A percentile compares a stretch with the other conserved stretches of the same genome.
Evolutionary conservation across 768 basidiomycete genomes (phyloP).

Genomic region (Termitomyces sp.): DNA sequence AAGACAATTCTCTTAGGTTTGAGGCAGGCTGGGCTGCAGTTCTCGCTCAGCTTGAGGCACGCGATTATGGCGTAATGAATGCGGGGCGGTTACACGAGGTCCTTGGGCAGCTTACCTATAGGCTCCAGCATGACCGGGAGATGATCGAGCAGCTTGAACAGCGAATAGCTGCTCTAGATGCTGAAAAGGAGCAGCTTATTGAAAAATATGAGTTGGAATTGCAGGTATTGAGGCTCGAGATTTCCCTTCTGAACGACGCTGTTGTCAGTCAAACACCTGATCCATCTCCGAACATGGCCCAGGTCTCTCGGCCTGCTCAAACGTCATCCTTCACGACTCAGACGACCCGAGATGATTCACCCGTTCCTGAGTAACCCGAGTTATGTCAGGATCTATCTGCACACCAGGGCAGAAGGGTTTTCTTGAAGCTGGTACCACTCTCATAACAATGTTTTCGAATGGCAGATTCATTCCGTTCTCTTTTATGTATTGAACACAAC

Average conservation of each 20-base stretch:
- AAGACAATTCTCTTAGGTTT: conserved; percentile 13
- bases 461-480: too few relatives aligned
- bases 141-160: conserved; percentile 10
- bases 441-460: too few relatives aligned
- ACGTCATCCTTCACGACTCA: background rate
- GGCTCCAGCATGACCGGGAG: conserved; percentile 12
- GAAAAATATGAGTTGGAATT: conserved; percentile 9
- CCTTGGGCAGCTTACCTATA: conserved; percentile 8
- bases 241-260: conserved; percentile 5
- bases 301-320: background rate
- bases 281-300: background rate
- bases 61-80: conserved; percentile 9
- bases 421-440: too few relatives aligned
- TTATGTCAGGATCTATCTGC: too few relatives aligned
- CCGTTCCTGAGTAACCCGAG: too few relatives aligned
- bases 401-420: too few relatives aligned
- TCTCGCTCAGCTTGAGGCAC: conserved; percentile 12
- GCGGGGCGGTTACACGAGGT: conserved; percentile 10
- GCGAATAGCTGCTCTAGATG: conserved; percentile 1
- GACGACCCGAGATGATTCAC: background rate
- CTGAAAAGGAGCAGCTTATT: conserved; percentile 7
- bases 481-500: too few relatives aligned
- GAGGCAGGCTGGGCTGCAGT: conserved; percentile 13
- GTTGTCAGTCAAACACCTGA: background rate
- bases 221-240: conserved; percentile 2